A percentile compares a stretch with the other conserved stretches of the same genome.
phyloP scores from a whole-genome alignment of 2,329 filamentous ascomycete species.

The Keithomyces neogunnii region DNA sequence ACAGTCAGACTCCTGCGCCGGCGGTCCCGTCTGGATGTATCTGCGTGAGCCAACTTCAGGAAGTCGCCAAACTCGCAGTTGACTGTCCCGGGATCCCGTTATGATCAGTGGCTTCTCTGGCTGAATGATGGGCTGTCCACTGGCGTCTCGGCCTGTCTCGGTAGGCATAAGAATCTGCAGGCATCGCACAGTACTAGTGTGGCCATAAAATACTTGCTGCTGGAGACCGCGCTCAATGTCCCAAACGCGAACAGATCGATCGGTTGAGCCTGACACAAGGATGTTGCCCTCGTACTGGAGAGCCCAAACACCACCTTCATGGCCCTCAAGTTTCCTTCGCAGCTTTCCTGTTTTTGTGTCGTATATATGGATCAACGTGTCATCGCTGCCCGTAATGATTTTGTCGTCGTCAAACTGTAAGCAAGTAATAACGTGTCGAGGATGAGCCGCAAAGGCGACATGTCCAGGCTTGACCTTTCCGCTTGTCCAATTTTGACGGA shows the following conservation, averaged over 20 bases:
- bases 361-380: slow-evolving; percentile 96
- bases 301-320: slow-evolving; percentile 97
- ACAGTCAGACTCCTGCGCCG: slow-evolving; percentile 69
- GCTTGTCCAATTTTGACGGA: slow-evolving; percentile 86
- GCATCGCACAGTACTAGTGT: slow-evolving; percentile 94
- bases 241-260: slow-evolving; percentile 98
- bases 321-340: slow-evolving; percentile 75
- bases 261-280: slow-evolving; percentile 90
- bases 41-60: slow-evolving; percentile 69
- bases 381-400: slow-evolving; percentile 94
- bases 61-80: slow-evolving; percentile 87
- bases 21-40: slow-evolving; percentile 71
- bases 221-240: slow-evolving; percentile 90
- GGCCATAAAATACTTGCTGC: slow-evolving; percentile 93
- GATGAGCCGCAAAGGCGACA: slow-evolving; percentile 92
- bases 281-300: slow-evolving; percentile 94
- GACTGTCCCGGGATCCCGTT: slow-evolving; percentile 91
- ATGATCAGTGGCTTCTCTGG: slow-evolving; percentile 94
- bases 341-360: slow-evolving; percentile 90
- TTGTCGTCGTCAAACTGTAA: slow-evolving; percentile 97
- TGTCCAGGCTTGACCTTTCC: slow-evolving; percentile 78
- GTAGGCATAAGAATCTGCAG: slow-evolving; percentile 88
- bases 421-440: slow-evolving; percentile 93
- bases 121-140: slow-evolving; percentile 76
- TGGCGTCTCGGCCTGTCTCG: slow-evolving; percentile 60